Conservation (phyloP, 805 yeast genomes). For the Kodamaea kakaduensis region DNA sequence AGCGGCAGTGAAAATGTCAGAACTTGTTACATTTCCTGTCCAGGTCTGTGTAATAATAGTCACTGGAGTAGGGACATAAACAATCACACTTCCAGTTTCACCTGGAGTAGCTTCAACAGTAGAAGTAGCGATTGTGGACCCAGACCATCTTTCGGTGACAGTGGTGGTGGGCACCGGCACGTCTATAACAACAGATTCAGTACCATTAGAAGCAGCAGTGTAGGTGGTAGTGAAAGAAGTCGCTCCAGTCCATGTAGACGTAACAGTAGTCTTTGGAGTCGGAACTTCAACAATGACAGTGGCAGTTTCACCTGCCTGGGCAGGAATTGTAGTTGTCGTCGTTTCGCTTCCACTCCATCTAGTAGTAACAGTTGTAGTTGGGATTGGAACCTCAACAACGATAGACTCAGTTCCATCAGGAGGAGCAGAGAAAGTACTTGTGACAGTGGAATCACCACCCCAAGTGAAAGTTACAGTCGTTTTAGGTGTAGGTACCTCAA, state of each 20-base stretch:
- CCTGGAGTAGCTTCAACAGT: conserved; percentile 9
- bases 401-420: conserved; percentile 19
- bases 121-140: conserved; percentile 6
- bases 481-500: conserved; percentile 13
- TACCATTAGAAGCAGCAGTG: conserved; percentile 9
- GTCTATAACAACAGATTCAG: conserved; percentile 11
- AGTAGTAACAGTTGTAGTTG: conserved; percentile 11
- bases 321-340: conserved; percentile 10
- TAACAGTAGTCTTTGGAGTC: conserved; percentile 8
- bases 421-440: conserved; percentile 5
- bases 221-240: conserved; percentile 13
- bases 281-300: conserved; percentile 15
- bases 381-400: conserved; percentile 20
- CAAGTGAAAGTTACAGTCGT: conserved; percentile 11
- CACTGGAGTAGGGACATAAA: conserved; percentile 9
- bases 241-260: conserved; percentile 12
- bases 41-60: conserved; percentile 5
- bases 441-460: conserved; percentile 8
- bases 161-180: conserved; percentile 9
- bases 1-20: conserved; percentile 6
- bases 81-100: conserved; percentile 10
- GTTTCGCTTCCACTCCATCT: conserved; percentile 12
- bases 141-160: conserved; percentile 3
- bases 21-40: conserved; percentile 7
- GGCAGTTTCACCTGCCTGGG: conserved; percentile 11